Conservation (phyloP, 306 rosid species). For the Elaeagnus macrophylla region DNA sequence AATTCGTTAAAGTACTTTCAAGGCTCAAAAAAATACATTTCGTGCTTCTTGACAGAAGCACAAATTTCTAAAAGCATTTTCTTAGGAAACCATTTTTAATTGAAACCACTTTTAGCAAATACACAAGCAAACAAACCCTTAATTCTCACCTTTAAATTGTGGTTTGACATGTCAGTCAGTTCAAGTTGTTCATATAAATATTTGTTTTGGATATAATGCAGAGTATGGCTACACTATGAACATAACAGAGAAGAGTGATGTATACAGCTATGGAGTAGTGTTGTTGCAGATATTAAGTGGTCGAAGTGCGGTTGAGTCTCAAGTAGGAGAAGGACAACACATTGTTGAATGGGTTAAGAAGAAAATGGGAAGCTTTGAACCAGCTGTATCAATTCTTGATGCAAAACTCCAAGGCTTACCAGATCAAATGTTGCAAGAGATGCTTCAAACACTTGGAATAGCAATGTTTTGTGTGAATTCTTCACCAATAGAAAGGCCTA, state of each 20-base stretch:
- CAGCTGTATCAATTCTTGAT: constrained; percentile 74
- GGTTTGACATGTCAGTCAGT: not conserved
- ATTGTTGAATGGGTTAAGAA: constrained; percentile 98
- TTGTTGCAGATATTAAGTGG: constrained; percentile 86
- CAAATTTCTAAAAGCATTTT: no score
- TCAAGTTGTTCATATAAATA: constrained; percentile 7
- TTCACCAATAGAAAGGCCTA: constrained; percentile 72
- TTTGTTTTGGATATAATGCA: constrained; percentile 25
- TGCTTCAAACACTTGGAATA: constrained; percentile 97
- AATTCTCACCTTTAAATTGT: not conserved
- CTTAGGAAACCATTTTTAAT: no score
- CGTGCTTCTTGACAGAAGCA: no score
- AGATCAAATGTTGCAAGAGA: constrained; percentile 95
- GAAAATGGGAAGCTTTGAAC: constrained; percentile 96
- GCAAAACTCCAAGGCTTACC: constrained; percentile 80
- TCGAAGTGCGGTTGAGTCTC: constrained; percentile 70
- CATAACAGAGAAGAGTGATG: constrained; percentile 98
- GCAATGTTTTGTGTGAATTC: constrained; percentile 98
- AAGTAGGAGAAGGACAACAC: constrained; percentile 74
- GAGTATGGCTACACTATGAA: constrained; percentile 97
- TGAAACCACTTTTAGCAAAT: no score
- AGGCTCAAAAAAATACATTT: no score
- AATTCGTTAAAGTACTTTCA: no score
- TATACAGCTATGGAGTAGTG: constrained; percentile 92
- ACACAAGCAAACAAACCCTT: no score